Evolutionary conservation across 371 early-diverging fungal species (phyloP).

Genomic region (Rhizopus stolonifer): DNA sequence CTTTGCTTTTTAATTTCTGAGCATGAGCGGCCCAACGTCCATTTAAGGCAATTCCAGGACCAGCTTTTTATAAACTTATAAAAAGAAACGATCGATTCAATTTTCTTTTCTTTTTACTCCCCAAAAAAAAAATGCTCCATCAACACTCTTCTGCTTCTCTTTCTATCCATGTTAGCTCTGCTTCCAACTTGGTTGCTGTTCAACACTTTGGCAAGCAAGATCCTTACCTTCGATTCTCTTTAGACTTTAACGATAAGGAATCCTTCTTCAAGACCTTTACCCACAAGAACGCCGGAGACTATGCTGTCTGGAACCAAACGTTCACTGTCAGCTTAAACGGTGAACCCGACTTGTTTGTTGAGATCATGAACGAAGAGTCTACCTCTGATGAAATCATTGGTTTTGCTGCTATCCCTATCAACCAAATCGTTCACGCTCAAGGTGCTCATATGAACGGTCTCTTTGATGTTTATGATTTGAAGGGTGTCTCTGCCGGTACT

Average conservation of each 20-base stretch:
- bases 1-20: no score
- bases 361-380: conserved; percentile 56
- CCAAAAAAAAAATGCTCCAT: conserved; percentile 1
- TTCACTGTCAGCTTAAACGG: conserved; percentile 48
- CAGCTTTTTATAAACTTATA: not conserved
- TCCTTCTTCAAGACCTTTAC: conserved; percentile 57
- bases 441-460: conserved; percentile 49
- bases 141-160: conserved; percentile 28
- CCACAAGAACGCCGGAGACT: conserved; percentile 55
- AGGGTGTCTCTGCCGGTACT: conserved; percentile 50
- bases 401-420: conserved; percentile 62
- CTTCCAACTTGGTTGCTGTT: conserved; percentile 38
- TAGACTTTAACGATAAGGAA: conserved; percentile 44
- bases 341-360: conserved; percentile 54
- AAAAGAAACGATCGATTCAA: not conserved
- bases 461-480: conserved; percentile 47
- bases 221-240: conserved; percentile 54
- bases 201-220: conserved; percentile 60
- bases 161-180: conserved; percentile 42
- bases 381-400: conserved; percentile 54
- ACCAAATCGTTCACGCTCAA: conserved; percentile 50
- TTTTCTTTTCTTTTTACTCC: not conserved
- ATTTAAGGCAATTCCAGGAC: no score
- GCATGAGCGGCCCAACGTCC: no score
- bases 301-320: conserved; percentile 59